Percentiles rank a stretch among this genome's conserved stretches.
Evolutionary conservation across 1,284 basidiomycete genomes (phyloP).

Genomic region (Clitocybe nebularis): DNA sequence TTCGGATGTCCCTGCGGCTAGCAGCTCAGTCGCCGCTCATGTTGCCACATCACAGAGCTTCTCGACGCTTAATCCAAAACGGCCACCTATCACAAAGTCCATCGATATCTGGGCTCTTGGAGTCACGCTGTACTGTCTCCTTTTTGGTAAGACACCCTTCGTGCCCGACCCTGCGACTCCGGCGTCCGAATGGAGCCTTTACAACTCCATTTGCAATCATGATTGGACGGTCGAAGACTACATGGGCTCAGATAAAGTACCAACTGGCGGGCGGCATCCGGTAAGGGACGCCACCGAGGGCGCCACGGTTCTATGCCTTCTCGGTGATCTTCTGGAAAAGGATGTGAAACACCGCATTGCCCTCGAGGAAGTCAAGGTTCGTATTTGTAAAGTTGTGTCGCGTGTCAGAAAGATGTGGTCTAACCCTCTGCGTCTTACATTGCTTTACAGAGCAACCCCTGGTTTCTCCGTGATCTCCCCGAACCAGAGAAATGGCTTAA

Average conservation of each 20-base stretch:
- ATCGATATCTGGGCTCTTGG: conserved; percentile 99
- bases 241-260: conserved; percentile 74
- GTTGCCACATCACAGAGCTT: conserved; percentile 14
- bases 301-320: conserved; percentile 63
- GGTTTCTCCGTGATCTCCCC: conserved; percentile 75
- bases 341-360: conserved; percentile 77
- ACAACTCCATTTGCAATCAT: conserved; percentile 78
- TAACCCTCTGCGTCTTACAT: conserved; percentile 12
- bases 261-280: conserved; percentile 57
- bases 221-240: conserved; percentile 69
- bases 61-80: conserved; percentile 18
- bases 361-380: conserved; percentile 83
- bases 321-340: conserved; percentile 82
- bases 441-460: conserved; percentile 51
- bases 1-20: conserved; percentile 8
- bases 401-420: background rate
- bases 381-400: conserved; percentile 22
- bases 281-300: conserved; percentile 42
- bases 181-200: conserved; percentile 71
- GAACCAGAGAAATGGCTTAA: conserved; percentile 77
- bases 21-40: conserved; percentile 20
- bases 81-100: conserved; percentile 84
- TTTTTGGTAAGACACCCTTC: conserved; percentile 66
- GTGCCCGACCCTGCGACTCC: conserved; percentile 40
- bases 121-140: conserved; percentile 93